Evolutionary conservation across 1,284 basidiomycete genomes (phyloP).

Genomic region (Rhizopogon hawkerae): DNA sequence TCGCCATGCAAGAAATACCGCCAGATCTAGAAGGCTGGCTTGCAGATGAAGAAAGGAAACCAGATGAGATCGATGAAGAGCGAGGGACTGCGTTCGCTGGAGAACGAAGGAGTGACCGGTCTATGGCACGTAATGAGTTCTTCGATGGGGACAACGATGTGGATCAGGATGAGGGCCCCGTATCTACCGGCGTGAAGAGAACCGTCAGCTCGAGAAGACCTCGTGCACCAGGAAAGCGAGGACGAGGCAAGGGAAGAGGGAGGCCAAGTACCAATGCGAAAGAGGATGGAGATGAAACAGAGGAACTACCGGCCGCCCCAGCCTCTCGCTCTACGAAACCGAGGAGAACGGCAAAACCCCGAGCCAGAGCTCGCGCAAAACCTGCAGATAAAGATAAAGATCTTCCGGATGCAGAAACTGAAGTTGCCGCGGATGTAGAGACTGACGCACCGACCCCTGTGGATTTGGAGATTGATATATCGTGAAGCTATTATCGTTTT

Average conservation of each 20-base stretch:
- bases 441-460: conserved; percentile 27
- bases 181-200: conserved; percentile 13
- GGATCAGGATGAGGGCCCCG: conserved; percentile 35
- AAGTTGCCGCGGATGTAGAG: conserved; percentile 21
- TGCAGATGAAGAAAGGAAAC: conserved; percentile 64
- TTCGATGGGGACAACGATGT: conserved; percentile 68
- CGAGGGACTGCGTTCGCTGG: conserved; percentile 48
- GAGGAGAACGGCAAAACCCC: conserved; percentile 15
- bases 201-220: conserved; percentile 20
- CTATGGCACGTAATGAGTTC: conserved; percentile 54
- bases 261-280: conserved; percentile 13
- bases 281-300: conserved; percentile 20
- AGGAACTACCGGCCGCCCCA: conserved; percentile 15
- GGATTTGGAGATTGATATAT: conserved; percentile 25
- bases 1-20: conserved; percentile 94
- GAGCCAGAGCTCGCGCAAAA: conserved; percentile 23
- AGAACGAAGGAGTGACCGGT: conserved; percentile 46
- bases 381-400: conserved; percentile 30
- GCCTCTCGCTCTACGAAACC: conserved; percentile 9
- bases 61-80: conserved; percentile 68
- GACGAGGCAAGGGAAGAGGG: conserved; percentile 23
- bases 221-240: conserved; percentile 22
- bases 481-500: conserved; percentile 6
- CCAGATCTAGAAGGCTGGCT: conserved; percentile 81
- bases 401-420: conserved; percentile 20